These are phyloP conservation scores for Solanum chmielewskii DNA, from an alignment of 257 asterid genomes.

Conservation along the genomic window DNA sequence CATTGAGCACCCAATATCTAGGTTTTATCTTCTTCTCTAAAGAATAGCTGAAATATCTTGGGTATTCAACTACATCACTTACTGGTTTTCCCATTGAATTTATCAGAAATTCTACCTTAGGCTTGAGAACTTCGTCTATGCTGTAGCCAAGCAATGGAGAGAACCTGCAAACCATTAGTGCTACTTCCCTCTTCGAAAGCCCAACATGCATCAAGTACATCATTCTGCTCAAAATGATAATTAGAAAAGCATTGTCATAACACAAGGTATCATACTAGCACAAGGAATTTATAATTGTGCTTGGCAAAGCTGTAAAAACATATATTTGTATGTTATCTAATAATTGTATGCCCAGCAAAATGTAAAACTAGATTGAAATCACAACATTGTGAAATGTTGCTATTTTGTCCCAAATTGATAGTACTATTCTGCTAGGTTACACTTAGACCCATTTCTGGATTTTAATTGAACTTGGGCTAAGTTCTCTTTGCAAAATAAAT, in stretches of 20 bases:
- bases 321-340: neutral
- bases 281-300: neutral
- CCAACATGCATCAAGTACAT: slow-evolving; percentile 55
- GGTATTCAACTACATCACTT: slow-evolving; percentile 66
- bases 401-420: neutral
- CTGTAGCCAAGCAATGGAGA: slow-evolving; percentile 91
- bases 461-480: neutral
- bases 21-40: slow-evolving; percentile 93
- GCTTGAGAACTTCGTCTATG: slow-evolving; percentile 62
- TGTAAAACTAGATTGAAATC: neutral
- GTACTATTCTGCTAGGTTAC: neutral
- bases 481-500: neutral
- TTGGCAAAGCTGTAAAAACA: neutral
- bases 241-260: neutral
- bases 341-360: neutral
- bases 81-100: slow-evolving; percentile 59
- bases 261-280: neutral
- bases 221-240: slow-evolving; percentile 32
- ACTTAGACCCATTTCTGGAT: neutral
- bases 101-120: slow-evolving; percentile 63
- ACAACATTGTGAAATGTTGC: neutral
- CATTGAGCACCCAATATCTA: slow-evolving; percentile 57
- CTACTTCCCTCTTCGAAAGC: slow-evolving; percentile 50
- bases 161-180: slow-evolving; percentile 64
- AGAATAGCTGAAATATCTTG: slow-evolving; percentile 93